These are phyloP conservation scores for Coniochaeta hoffmannii DNA, from an alignment of 2,329 filamentous ascomycete genomes.

Conservation along the genomic window DNA sequence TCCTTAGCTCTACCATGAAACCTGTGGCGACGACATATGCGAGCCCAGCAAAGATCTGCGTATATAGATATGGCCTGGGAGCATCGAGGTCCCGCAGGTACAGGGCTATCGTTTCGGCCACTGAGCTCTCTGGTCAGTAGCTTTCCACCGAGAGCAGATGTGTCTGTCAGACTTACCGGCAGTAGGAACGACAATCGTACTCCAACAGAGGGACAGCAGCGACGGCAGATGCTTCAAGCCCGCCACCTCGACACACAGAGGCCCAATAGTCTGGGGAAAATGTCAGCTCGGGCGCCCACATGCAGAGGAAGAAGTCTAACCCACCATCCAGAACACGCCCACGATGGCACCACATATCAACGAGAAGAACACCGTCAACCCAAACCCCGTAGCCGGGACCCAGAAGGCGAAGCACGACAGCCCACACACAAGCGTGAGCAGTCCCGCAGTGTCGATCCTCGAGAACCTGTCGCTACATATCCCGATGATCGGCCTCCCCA, in stretches of 20 bases:
- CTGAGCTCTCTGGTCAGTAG: neutral
- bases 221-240: neutral
- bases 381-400: neutral
- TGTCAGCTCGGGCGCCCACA: neutral
- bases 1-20: neutral
- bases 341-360: neutral
- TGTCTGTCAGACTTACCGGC: neutral
- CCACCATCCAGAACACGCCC: neutral
- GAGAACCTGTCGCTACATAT: neutral
- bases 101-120: neutral
- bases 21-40: neutral
- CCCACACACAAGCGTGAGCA: neutral
- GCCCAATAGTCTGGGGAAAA: neutral
- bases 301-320: neutral
- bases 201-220: neutral
- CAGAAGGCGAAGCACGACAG: neutral
- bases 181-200: neutral
- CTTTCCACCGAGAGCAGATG: too few relatives aligned
- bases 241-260: neutral
- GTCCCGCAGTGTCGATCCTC: neutral
- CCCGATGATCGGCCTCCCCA: neutral
- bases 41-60: neutral
- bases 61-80: neutral
- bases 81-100: neutral
- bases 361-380: neutral